A percentile compares a stretch with the other conserved stretches of the same genome.
Conservation (phyloP, 2,329 filamentous ascomycete genomes). For the Chaetomiaceae sp. region DNA sequence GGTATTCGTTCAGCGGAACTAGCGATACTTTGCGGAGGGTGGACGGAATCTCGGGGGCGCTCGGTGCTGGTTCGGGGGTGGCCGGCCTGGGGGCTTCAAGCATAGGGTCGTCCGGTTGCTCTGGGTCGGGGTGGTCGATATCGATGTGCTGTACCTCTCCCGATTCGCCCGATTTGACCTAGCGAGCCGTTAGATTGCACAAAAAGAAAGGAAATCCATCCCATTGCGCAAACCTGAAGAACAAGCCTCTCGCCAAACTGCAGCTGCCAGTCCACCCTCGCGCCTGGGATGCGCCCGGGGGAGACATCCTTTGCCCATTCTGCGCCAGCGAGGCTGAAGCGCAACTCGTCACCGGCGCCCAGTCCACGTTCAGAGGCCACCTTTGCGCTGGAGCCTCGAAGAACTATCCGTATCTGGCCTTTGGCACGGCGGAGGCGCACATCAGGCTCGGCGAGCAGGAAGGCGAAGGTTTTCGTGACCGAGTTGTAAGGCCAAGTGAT, state of each 20-base stretch:
- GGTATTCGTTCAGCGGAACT: conserved; percentile 51
- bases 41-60: background rate
- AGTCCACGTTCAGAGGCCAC: conserved; percentile 62
- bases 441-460: conserved; percentile 80
- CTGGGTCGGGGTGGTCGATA: conserved; percentile 42
- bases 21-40: conserved; percentile 28
- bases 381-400: conserved; percentile 65
- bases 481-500: conserved; percentile 90
- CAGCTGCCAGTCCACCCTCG: conserved; percentile 55
- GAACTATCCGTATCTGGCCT: conserved; percentile 77
- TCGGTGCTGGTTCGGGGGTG: conserved; percentile 18
- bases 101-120: conserved; percentile 11
- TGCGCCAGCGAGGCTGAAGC: conserved; percentile 63
- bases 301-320: conserved; percentile 56
- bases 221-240: conserved; percentile 37
- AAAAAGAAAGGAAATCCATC: background rate
- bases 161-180: conserved; percentile 44
- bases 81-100: conserved; percentile 19
- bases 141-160: conserved; percentile 46
- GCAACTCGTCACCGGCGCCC: conserved; percentile 72
- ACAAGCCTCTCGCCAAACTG: conserved; percentile 48
- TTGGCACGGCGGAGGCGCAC: conserved; percentile 70
- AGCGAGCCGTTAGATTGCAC: conserved; percentile 5
- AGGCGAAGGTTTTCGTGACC: conserved; percentile 65
- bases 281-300: conserved; percentile 44